A percentile compares a stretch with the other conserved stretches of the same genome.
phyloP scores from a whole-genome alignment of 1,284 basidiomycete genomes.

The Leucoagaricus sp. region DNA sequence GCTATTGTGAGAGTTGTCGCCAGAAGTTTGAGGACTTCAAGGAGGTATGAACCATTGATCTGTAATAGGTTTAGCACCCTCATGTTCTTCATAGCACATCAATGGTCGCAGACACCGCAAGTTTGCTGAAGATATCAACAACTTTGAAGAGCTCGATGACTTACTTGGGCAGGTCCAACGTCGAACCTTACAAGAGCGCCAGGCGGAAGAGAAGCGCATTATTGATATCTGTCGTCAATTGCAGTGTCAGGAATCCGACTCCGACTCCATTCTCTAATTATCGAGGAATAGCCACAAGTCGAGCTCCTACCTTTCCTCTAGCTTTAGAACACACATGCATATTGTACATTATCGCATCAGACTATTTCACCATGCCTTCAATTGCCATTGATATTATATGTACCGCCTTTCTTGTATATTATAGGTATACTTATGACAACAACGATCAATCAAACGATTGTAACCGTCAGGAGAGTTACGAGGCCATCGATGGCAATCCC shows the following conservation, averaged over 20 bases:
- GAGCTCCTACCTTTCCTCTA: too few relatives aligned
- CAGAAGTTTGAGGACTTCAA: conserved; percentile 90
- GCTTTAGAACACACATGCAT: neutral
- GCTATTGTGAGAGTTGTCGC: conserved; percentile 98
- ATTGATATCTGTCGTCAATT: conserved; percentile 7
- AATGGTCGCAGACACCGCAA: conserved; percentile 77
- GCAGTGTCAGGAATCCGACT: neutral
- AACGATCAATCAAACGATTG: conserved; percentile 6
- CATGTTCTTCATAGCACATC: conserved; percentile 66
- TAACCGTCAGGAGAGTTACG: conserved; percentile 35
- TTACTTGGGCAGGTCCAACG: conserved; percentile 78
- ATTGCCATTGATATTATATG: neutral
- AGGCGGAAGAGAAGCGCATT: conserved; percentile 25
- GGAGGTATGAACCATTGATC: conserved; percentile 54
- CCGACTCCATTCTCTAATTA: neutral
- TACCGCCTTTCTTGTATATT: conserved; percentile 8
- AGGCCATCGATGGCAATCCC: conserved; percentile 39
- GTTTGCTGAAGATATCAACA: conserved; percentile 80
- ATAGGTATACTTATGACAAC: neutral
- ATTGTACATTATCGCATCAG: neutral
- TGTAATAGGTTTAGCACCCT: conserved; percentile 10
- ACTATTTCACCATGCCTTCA: neutral
- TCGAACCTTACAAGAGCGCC: conserved; percentile 51
- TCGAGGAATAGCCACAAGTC: conserved; percentile 9
- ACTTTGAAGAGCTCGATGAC: conserved; percentile 84